phyloP scores from a whole-genome alignment of 2,329 filamentous ascomycete genomes.

The Aspergillus niger region DNA sequence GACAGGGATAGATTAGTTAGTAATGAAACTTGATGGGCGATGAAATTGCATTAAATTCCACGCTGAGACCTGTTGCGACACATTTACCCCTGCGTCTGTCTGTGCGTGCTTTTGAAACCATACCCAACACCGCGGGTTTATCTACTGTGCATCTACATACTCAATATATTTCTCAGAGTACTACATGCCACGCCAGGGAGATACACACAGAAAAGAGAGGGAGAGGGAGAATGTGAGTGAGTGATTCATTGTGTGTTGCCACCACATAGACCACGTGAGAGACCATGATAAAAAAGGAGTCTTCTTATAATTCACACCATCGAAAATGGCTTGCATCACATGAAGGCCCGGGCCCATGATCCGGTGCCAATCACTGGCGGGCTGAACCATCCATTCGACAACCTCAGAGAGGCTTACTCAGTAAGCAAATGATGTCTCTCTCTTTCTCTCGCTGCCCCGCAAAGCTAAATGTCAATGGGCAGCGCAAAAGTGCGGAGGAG shows the following conservation, averaged over 20 bases:
- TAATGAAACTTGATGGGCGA: no score
- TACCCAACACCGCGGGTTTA: background rate
- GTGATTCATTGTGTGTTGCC: background rate
- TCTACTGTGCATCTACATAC: no score
- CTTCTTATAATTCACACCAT: background rate
- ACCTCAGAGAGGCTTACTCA: constrained; percentile 3
- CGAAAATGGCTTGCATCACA: constrained; percentile 10
- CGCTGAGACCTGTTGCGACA: no score
- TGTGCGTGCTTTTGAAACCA: background rate
- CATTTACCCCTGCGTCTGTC: background rate
- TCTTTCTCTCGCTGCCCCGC: constrained; percentile 9
- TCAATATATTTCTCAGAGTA: no score
- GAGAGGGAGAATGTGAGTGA: no score
- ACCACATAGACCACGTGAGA: constrained; percentile 3
- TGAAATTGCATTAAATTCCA: background rate
- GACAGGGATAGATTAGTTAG: no score
- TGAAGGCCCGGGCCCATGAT: constrained; percentile 10
- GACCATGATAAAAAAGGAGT: background rate
- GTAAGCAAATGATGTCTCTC: background rate
- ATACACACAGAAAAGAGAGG: no score
- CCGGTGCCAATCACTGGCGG: constrained; percentile 1
- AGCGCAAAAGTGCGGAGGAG: constrained; percentile 9
- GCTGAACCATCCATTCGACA: background rate
- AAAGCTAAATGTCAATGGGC: constrained; percentile 9
- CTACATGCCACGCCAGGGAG: no score